These are phyloP conservation scores for Arabidopsis lyrata DNA, from an alignment of 441 rosid genomes.

Conservation along the genomic window DNA sequence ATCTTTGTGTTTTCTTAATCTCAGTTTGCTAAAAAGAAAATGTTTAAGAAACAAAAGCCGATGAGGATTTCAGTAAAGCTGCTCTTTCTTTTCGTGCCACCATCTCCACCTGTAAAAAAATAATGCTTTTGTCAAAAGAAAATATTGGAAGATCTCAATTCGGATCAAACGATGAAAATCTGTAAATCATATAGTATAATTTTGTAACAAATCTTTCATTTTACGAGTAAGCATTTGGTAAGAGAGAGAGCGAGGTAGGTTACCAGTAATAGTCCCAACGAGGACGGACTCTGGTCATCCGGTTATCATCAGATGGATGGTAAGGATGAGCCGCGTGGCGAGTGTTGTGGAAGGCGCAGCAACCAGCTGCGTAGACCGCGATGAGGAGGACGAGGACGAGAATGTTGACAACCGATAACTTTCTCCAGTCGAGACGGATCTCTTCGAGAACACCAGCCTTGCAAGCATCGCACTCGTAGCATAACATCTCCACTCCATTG, in stretches of 20 bases:
- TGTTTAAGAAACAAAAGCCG: not conserved
- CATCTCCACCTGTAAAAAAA: conserved; percentile 46
- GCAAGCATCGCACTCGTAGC: conserved; percentile 92
- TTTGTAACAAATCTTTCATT: not conserved
- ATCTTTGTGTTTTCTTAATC: not conserved
- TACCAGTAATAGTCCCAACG: conserved; percentile 92
- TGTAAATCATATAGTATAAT: not conserved
- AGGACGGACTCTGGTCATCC: conserved; percentile 87
- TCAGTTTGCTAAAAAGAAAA: conserved; percentile 14
- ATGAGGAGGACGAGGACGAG: conserved; percentile 75
- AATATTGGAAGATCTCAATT: not conserved
- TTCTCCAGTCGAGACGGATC: conserved; percentile 78
- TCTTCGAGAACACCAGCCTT: conserved; percentile 91
- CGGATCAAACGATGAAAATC: not conserved
- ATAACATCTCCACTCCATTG: conserved; percentile 59
- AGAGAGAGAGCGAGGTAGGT: not conserved
- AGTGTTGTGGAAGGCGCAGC: conserved; percentile 85
- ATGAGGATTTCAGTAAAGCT: conserved; percentile 39
- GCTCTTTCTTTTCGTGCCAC: conserved; percentile 52
- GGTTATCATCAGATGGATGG: conserved; percentile 73
- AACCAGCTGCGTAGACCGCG: conserved; percentile 77
- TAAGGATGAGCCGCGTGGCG: conserved; percentile 72
- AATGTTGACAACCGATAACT: conserved; percentile 73
- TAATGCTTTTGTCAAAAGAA: conserved; percentile 12
- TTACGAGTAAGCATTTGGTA: not conserved